Evolutionary conservation across 2,329 filamentous ascomycete genomes (phyloP).

Genomic region (Apiospora sp.): DNA sequence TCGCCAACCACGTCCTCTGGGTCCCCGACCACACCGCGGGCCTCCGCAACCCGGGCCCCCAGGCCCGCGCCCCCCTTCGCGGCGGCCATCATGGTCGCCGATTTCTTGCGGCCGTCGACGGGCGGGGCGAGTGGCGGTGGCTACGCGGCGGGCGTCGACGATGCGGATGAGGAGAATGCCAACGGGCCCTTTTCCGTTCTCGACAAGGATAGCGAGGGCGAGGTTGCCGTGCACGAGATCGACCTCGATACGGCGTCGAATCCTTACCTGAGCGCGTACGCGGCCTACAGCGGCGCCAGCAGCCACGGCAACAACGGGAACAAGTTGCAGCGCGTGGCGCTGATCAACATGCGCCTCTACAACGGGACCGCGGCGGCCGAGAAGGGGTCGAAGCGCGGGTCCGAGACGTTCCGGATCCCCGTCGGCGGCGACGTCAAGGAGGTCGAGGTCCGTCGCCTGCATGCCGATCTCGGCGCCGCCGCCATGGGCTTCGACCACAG

Average conservation of each 20-base stretch:
- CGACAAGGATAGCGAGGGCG: background rate
- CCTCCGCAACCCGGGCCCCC: constrained; percentile 28
- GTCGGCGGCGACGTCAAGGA: background rate
- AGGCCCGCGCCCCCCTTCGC: constrained; percentile 32
- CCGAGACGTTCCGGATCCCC: constrained; percentile 4
- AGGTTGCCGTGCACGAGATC: constrained; percentile 11
- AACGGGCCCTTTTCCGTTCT: background rate
- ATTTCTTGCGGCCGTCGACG: constrained; percentile 30
- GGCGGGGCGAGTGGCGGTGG: background rate
- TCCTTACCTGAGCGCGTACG: constrained; percentile 27
- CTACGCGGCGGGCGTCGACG: background rate
- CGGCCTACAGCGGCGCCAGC: constrained; percentile 22
- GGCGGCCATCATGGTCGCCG: constrained; percentile 32
- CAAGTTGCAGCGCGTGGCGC: constrained; percentile 23
- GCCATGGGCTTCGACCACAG: constrained; percentile 36
- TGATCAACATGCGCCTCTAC: constrained; percentile 27
- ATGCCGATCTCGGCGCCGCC: constrained; percentile 30
- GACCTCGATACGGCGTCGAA: background rate
- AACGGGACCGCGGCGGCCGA: background rate
- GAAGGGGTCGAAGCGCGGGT: background rate
- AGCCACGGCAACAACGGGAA: background rate
- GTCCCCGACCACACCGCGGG: constrained; percentile 27
- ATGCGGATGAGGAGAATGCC: background rate
- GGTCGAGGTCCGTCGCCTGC: constrained; percentile 28
- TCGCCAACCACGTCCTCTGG: constrained; percentile 32